Evolutionary conservation across 2,329 filamentous ascomycete species (phyloP).

Genomic region (Xylariaceae sp.): DNA sequence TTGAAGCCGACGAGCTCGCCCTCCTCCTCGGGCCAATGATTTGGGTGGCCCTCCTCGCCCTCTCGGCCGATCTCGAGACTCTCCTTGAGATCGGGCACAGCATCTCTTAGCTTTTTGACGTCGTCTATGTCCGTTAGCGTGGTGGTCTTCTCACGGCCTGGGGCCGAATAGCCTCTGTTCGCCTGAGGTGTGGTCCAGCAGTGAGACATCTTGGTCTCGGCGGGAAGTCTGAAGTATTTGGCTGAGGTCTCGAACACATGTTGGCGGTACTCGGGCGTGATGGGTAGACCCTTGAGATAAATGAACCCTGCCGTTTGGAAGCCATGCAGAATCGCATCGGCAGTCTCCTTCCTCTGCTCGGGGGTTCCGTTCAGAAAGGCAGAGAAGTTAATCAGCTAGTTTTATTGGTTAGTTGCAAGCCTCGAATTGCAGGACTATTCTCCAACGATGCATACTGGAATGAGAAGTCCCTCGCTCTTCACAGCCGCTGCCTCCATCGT

Average conservation of each 20-base stretch:
- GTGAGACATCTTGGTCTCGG: constrained; percentile 64
- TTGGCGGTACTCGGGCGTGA: constrained; percentile 60
- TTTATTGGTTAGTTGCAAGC: background rate
- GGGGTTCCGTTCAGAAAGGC: constrained; percentile 68
- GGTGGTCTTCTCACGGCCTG: constrained; percentile 72
- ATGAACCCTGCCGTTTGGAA: constrained; percentile 89
- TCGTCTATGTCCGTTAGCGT: constrained; percentile 55
- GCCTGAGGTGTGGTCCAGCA: constrained; percentile 73
- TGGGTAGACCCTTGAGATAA: constrained; percentile 80
- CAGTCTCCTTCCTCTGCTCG: constrained; percentile 64
- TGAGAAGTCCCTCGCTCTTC: constrained; percentile 55
- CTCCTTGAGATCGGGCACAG: constrained; percentile 68
- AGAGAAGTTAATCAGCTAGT: constrained; percentile 77
- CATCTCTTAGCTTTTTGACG: constrained; percentile 60
- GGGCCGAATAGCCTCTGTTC: constrained; percentile 73
- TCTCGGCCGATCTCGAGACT: constrained; percentile 67
- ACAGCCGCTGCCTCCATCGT: constrained; percentile 49
- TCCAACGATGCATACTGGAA: constrained; percentile 49
- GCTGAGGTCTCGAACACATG: constrained; percentile 69
- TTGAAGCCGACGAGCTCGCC: constrained; percentile 65
- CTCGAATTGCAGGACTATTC: background rate
- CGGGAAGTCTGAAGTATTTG: constrained; percentile 68
- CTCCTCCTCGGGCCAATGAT: constrained; percentile 70
- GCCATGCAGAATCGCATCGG: constrained; percentile 72
- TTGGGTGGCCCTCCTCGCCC: constrained; percentile 62